Conservation (phyloP, 2,329 filamentous ascomycete genomes). For the Neopestalotiopsis clavispora region DNA sequence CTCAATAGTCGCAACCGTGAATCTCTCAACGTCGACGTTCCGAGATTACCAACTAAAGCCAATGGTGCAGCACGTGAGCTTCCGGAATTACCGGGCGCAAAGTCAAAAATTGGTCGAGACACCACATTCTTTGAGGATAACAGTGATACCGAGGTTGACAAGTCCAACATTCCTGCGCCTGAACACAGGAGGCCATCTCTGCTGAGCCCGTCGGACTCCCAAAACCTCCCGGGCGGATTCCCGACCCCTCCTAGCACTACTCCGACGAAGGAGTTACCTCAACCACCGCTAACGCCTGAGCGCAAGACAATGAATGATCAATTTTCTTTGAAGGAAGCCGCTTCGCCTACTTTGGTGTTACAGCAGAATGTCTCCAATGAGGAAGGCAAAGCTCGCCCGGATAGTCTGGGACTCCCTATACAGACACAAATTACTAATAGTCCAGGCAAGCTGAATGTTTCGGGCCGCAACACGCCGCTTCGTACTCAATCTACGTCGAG, state of each 20-base stretch:
- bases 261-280: slow-evolving; percentile 4
- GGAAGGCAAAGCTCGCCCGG: slow-evolving; percentile 20
- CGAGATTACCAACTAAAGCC: slow-evolving; percentile 29
- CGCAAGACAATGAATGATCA: neutral
- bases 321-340: slow-evolving; percentile 13
- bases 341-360: slow-evolving; percentile 25
- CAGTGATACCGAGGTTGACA: slow-evolving; percentile 49
- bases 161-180: neutral
- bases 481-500: slow-evolving; percentile 40
- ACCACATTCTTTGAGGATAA: slow-evolving; percentile 57
- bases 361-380: slow-evolving; percentile 27
- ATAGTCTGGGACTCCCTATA: slow-evolving; percentile 38
- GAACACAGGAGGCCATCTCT: neutral
- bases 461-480: slow-evolving; percentile 46
- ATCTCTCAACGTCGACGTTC: slow-evolving; percentile 20
- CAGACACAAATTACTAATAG: slow-evolving; percentile 40
- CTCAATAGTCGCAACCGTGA: slow-evolving; percentile 34
- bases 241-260: slow-evolving; percentile 11
- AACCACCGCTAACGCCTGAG: slow-evolving; percentile 4
- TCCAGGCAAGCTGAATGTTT: slow-evolving; percentile 42
- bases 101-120: slow-evolving; percentile 33
- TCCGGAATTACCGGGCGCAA: slow-evolving; percentile 30
- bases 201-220: slow-evolving; percentile 3
- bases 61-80: slow-evolving; percentile 30
- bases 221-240: slow-evolving; percentile 12